Conservation (phyloP, 805 yeast species). For the Brettanomyces custersianus region DNA sequence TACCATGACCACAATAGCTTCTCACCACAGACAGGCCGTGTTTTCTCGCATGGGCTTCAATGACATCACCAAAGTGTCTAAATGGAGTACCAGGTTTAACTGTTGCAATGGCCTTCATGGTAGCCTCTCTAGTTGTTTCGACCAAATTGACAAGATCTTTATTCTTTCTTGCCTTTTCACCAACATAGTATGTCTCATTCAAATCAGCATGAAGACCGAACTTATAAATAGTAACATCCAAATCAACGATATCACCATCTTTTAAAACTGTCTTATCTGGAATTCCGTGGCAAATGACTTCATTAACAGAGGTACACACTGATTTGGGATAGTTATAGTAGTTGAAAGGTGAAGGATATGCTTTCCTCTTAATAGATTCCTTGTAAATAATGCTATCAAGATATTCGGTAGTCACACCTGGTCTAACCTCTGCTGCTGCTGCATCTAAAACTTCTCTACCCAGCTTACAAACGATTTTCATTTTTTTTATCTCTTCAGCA, state of each 20-base stretch:
- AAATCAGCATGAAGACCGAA: constrained; percentile 90
- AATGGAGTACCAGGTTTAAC: constrained; percentile 91
- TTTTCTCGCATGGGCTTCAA: constrained; percentile 76
- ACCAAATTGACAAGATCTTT: constrained; percentile 81
- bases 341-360: constrained; percentile 92
- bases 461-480: constrained; percentile 64
- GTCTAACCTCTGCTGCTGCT: constrained; percentile 74
- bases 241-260: constrained; percentile 91
- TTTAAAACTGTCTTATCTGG: constrained; percentile 82
- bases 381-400: constrained; percentile 79
- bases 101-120: constrained; percentile 70
- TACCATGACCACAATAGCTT: constrained; percentile 92
- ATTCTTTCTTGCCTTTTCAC: constrained; percentile 74
- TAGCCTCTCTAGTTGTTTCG: constrained; percentile 82
- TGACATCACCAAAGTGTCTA: constrained; percentile 78
- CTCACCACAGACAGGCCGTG: constrained; percentile 81
- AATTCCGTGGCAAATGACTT: constrained; percentile 93
- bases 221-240: constrained; percentile 79
- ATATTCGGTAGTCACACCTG: constrained; percentile 92
- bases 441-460: constrained; percentile 87
- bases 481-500: constrained; percentile 62
- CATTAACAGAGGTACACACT: constrained; percentile 89
- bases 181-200: constrained; percentile 95
- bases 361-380: constrained; percentile 80
- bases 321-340: constrained; percentile 91